phyloP scores from a whole-genome alignment of 2,329 filamentous ascomycete species.

The Aspergillus japonicus region DNA sequence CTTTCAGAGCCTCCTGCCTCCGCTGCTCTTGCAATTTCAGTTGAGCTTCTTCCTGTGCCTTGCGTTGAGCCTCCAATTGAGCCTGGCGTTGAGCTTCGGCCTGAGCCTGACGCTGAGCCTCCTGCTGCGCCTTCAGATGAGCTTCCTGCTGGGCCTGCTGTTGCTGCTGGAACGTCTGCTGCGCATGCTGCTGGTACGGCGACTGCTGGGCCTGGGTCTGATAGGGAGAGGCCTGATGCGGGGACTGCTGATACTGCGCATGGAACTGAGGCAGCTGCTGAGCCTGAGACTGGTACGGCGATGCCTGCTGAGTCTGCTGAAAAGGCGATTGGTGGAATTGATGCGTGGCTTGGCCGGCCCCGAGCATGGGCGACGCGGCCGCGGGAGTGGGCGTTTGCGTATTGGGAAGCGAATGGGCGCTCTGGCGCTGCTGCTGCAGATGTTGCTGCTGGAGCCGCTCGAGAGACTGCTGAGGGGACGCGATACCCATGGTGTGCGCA shows the following conservation, averaged over 20 bases:
- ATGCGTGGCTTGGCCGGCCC: constrained; percentile 19
- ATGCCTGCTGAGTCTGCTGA: constrained; percentile 9
- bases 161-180: constrained; percentile 12
- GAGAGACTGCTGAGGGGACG: constrained; percentile 34
- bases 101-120: constrained; percentile 14
- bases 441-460: constrained; percentile 33
- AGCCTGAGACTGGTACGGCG: constrained; percentile 12
- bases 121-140: constrained; percentile 15
- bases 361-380: constrained; percentile 21
- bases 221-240: constrained; percentile 18
- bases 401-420: constrained; percentile 15
- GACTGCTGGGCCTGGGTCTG: constrained; percentile 18
- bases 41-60: background rate
- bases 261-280: constrained; percentile 13
- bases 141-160: constrained; percentile 19
- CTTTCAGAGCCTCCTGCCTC: background rate
- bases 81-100: background rate
- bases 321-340: constrained; percentile 8
- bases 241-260: constrained; percentile 18
- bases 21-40: constrained; percentile 8
- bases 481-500: constrained; percentile 28
- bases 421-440: constrained; percentile 28
- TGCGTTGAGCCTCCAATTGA: background rate
- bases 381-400: constrained; percentile 15
- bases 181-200: constrained; percentile 17